Conservation (phyloP, 805 yeast species). For the Starmerella stigmatis region DNA sequence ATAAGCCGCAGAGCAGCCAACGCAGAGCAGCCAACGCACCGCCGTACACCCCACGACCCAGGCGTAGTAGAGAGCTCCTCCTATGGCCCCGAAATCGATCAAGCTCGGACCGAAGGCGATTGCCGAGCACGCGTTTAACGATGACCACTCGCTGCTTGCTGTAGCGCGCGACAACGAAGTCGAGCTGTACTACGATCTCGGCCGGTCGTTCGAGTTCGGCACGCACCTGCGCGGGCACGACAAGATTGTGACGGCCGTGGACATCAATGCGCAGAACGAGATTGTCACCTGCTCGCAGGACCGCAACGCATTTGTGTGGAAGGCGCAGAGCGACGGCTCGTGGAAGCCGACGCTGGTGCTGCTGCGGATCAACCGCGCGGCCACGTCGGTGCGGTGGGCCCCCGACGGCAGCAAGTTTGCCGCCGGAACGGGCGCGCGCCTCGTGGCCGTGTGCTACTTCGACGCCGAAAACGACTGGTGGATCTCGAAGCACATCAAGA, state of each 20-base stretch:
- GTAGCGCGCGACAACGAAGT: constrained; percentile 70
- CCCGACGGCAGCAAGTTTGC: constrained; percentile 94
- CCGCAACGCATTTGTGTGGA: constrained; percentile 96
- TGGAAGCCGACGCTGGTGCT: constrained; percentile 86
- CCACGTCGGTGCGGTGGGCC: constrained; percentile 89
- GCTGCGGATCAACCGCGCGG: constrained; percentile 87
- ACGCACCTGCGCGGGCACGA: constrained; percentile 50
- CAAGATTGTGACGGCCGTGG: constrained; percentile 88
- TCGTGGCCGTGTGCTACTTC: constrained; percentile 89
- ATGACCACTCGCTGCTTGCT: constrained; percentile 57
- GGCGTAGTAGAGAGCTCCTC: constrained; percentile 23
- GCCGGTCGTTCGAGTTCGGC: constrained; percentile 45
- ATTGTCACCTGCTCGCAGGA: constrained; percentile 97
- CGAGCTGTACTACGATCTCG: constrained; percentile 55
- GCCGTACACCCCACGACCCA: not conserved
- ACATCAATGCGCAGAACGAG: constrained; percentile 67
- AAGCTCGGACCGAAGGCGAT: constrained; percentile 75
- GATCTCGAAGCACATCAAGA: constrained; percentile 95
- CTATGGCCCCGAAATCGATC: constrained; percentile 30
- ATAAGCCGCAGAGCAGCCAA: no score
- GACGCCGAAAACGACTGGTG: constrained; percentile 98
- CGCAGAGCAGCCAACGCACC: not conserved
- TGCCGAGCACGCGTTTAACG: constrained; percentile 81
- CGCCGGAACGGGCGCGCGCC: constrained; percentile 90
- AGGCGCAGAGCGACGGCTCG: constrained; percentile 48